These are phyloP conservation scores for Backusella tuberculispora DNA, from an alignment of 192 early-diverging fungal genomes.

Conservation along the genomic window DNA sequence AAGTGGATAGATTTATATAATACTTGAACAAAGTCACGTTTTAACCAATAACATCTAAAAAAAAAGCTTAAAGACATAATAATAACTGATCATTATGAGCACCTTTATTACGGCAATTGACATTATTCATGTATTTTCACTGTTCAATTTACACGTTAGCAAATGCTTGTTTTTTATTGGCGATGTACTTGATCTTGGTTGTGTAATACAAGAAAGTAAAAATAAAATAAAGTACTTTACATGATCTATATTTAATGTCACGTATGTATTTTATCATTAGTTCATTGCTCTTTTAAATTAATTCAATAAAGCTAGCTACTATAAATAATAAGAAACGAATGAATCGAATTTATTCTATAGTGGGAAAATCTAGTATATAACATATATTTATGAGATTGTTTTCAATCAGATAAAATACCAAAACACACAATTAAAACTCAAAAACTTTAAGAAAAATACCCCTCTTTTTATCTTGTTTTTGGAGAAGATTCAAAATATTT, in stretches of 20 bases:
- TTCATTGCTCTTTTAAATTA: not conserved
- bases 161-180: not conserved
- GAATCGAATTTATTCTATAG: no score
- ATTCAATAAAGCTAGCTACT: not conserved
- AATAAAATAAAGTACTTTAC: not conserved
- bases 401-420: no score
- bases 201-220: slow-evolving; percentile 7
- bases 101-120: not conserved
- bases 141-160: slow-evolving; percentile 3
- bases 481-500: not conserved
- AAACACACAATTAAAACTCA: not conserved
- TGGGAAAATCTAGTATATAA: no score
- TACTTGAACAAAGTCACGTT: slow-evolving; percentile 2
- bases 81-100: not conserved
- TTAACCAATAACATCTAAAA: not conserved
- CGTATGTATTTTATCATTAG: not conserved
- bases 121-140: not conserved
- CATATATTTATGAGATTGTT: no score
- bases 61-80: not conserved
- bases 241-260: not conserved
- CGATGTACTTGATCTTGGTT: not conserved
- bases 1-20: not conserved
- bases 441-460: not conserved
- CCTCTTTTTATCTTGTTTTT: not conserved
- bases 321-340: not conserved